Evolutionary conservation across 371 early-diverging fungal species (phyloP).

Genomic region (Mucor lusitanicus): DNA sequence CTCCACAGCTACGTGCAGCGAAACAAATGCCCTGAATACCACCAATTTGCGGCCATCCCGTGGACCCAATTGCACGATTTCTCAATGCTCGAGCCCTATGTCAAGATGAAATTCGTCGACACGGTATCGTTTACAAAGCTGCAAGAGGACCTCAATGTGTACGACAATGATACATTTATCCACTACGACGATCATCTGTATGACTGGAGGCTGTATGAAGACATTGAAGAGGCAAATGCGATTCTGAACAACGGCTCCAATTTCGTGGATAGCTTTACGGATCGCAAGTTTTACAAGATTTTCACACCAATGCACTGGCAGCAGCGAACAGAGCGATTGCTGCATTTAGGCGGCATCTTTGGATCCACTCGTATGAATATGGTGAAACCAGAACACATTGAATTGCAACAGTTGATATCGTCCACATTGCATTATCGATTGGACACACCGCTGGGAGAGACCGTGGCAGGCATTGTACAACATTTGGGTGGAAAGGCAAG

Average conservation of each 20-base stretch:
- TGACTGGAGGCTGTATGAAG: constrained; percentile 54
- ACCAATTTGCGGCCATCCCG: constrained; percentile 37
- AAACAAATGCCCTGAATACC: constrained; percentile 30
- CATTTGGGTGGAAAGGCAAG: constrained; percentile 52
- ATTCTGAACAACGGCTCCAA: constrained; percentile 44
- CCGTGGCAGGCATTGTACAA: constrained; percentile 48
- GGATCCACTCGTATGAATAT: constrained; percentile 55
- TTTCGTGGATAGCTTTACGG: constrained; percentile 40
- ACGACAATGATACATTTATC: constrained; percentile 24
- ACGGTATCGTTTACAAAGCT: constrained; percentile 25
- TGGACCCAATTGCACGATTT: constrained; percentile 47
- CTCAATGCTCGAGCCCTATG: constrained; percentile 21
- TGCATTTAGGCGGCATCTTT: constrained; percentile 63
- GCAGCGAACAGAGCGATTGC: constrained; percentile 35
- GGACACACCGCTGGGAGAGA: constrained; percentile 33
- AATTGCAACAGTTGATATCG: constrained; percentile 23
- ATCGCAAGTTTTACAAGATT: constrained; percentile 41
- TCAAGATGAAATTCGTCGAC: constrained; percentile 29
- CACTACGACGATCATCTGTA: constrained; percentile 47
- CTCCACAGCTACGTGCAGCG: constrained; percentile 12
- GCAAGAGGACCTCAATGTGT: constrained; percentile 25
- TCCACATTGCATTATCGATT: constrained; percentile 36
- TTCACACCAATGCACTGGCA: constrained; percentile 33
- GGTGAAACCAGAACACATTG: constrained; percentile 39
- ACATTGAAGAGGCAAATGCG: constrained; percentile 21